Evolutionary conservation across 1,284 basidiomycete genomes (phyloP).

Genomic region (Fomitopsis schrenkii): DNA sequence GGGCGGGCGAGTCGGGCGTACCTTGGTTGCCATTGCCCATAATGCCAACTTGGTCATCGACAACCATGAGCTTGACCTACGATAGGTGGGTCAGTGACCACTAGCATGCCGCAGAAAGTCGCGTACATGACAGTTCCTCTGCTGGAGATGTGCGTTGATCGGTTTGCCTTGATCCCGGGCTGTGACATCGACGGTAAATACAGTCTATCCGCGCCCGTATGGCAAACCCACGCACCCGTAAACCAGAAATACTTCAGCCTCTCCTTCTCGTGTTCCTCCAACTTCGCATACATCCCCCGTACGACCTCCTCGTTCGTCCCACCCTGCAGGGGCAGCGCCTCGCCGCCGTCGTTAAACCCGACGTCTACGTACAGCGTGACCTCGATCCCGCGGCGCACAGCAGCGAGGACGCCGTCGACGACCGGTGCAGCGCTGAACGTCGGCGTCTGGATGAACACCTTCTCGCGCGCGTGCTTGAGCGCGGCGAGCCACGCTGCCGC

Average conservation of each 20-base stretch:
- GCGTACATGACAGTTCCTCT: constrained; percentile 64
- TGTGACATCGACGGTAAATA: background rate
- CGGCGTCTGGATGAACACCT: constrained; percentile 77
- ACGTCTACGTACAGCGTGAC: constrained; percentile 58
- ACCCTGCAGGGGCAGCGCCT: constrained; percentile 74
- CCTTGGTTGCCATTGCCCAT: constrained; percentile 65
- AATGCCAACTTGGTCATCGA: constrained; percentile 71
- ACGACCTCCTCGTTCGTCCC: constrained; percentile 80
- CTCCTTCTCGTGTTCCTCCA: constrained; percentile 45
- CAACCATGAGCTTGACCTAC: constrained; percentile 67
- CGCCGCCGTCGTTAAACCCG: constrained; percentile 67
- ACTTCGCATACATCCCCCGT: constrained; percentile 55
- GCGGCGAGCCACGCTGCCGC: constrained; percentile 76
- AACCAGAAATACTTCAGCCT: constrained; percentile 69
- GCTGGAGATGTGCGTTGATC: constrained; percentile 68
- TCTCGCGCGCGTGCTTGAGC: constrained; percentile 61
- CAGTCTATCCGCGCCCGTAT: background rate
- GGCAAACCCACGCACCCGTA: constrained; percentile 21
- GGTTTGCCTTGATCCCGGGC: constrained; percentile 71
- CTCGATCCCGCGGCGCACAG: constrained; percentile 64
- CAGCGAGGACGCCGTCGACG: constrained; percentile 60
- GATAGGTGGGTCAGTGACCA: background rate
- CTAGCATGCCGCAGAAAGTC: background rate
- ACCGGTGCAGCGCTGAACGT: constrained; percentile 74
- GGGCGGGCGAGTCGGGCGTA: constrained; percentile 7